Evolutionary conservation across 2,329 filamentous ascomycete genomes (phyloP).

Genomic region (Coniella lustricola): DNA sequence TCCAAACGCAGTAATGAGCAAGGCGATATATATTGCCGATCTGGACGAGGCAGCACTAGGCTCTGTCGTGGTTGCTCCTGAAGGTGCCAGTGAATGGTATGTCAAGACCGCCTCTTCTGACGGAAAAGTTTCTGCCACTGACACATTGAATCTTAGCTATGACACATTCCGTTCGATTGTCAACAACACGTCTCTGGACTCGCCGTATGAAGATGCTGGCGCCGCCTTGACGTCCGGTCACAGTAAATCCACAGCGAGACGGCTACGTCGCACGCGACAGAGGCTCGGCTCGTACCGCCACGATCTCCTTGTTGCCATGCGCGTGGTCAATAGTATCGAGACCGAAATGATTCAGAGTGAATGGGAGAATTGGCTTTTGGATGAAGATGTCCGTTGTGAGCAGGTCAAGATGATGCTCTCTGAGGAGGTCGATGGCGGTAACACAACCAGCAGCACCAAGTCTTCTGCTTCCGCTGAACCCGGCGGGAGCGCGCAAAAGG

Average conservation of each 20-base stretch:
- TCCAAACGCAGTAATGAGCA: constrained; percentile 75
- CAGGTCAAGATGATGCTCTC: constrained; percentile 45
- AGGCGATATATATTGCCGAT: constrained; percentile 75
- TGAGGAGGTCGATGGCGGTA: constrained; percentile 5
- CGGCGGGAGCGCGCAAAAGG: constrained; percentile 17
- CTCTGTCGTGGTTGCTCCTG: constrained; percentile 26
- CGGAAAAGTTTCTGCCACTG: background rate
- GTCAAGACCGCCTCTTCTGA: constrained; percentile 13
- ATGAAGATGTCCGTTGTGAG: constrained; percentile 71
- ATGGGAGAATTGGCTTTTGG: constrained; percentile 86
- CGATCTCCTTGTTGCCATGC: constrained; percentile 82
- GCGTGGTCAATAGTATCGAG: constrained; percentile 85
- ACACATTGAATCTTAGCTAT: constrained; percentile 36
- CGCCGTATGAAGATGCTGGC: constrained; percentile 47
- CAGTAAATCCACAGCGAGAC: constrained; percentile 50
- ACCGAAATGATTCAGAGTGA: constrained; percentile 77
- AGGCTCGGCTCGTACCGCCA: constrained; percentile 78
- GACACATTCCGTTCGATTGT: constrained; percentile 54
- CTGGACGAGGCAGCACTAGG: constrained; percentile 56
- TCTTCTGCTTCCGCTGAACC: background rate
- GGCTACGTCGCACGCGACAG: constrained; percentile 74
- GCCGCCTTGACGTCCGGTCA: constrained; percentile 37
- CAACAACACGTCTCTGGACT: constrained; percentile 51
- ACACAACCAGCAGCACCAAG: constrained; percentile 17
- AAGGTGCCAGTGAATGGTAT: constrained; percentile 44